Evolutionary conservation across 768 basidiomycete genomes (phyloP).

Genomic region (Cyclocybe cylindracea): DNA sequence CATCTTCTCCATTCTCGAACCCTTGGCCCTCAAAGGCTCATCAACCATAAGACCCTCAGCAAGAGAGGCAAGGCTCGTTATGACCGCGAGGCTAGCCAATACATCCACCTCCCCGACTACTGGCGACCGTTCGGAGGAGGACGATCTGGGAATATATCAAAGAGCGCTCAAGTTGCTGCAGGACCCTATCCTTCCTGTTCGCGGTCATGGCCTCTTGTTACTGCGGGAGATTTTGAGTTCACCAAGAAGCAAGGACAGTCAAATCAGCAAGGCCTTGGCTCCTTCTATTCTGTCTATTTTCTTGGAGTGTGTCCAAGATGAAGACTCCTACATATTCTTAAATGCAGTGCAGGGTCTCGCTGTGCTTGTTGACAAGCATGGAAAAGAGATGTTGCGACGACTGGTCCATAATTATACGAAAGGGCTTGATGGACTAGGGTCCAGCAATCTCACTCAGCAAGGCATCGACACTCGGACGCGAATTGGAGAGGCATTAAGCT

Average conservation of each 20-base stretch:
- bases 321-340: conserved; percentile 94
- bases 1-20: conserved; percentile 67
- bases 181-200: conserved; percentile 90
- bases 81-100: conserved; percentile 78
- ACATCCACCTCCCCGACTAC: conserved; percentile 32
- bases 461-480: conserved; percentile 77
- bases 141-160: conserved; percentile 72
- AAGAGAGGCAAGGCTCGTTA: conserved; percentile 79
- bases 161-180: conserved; percentile 85
- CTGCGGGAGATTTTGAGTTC: conserved; percentile 74
- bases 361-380: conserved; percentile 79
- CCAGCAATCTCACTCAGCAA: conserved; percentile 45
- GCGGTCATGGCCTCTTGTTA: conserved; percentile 87
- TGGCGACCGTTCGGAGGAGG: conserved; percentile 34
- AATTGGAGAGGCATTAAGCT: conserved; percentile 83
- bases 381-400: conserved; percentile 66
- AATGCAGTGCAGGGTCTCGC: conserved; percentile 90
- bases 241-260: conserved; percentile 16
- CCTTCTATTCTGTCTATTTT: conserved; percentile 90
- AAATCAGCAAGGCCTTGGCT: conserved; percentile 42
- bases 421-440: conserved; percentile 51
- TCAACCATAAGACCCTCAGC: conserved; percentile 56
- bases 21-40: conserved; percentile 49
- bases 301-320: conserved; percentile 80
- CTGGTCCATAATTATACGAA: conserved; percentile 69